phyloP scores from a whole-genome alignment of 2,329 filamentous ascomycete species.

The Fusarium aywerte region DNA sequence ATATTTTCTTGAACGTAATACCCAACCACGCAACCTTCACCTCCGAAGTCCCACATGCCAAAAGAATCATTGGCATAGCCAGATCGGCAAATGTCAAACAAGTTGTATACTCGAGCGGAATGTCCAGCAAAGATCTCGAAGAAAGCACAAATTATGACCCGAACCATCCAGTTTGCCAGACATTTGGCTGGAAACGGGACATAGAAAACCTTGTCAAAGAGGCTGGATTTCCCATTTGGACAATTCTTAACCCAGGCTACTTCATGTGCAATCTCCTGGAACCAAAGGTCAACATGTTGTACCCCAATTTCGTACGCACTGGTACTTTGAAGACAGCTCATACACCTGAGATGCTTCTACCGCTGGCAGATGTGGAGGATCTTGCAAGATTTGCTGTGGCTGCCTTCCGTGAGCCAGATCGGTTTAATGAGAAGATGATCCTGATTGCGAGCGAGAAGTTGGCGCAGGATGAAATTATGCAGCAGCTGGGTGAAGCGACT shows the following conservation, averaged over 20 bases:
- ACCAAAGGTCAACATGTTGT: slow-evolving; percentile 14
- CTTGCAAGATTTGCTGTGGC: slow-evolving; percentile 8
- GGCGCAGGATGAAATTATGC: neutral
- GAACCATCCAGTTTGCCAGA: neutral
- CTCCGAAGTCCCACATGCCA: neutral
- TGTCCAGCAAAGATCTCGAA: slow-evolving; percentile 13
- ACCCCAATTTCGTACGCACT: neutral
- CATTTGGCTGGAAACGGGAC: neutral
- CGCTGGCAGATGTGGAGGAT: slow-evolving; percentile 11
- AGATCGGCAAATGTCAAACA: neutral
- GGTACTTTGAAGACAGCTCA: neutral
- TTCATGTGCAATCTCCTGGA: slow-evolving; percentile 19
- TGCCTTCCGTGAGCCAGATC: neutral
- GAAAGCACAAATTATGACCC: slow-evolving; percentile 4
- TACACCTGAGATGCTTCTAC: neutral
- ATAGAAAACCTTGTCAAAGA: neutral
- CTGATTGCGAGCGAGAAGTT: slow-evolving; percentile 8
- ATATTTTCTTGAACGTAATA: slow-evolving; percentile 1
- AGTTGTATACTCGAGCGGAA: slow-evolving; percentile 11
- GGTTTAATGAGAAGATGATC: neutral
- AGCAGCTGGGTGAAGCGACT: neutral
- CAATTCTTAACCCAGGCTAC: slow-evolving; percentile 8
- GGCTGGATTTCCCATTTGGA: slow-evolving; percentile 2
- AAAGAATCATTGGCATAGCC: neutral
- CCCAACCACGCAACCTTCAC: slow-evolving; percentile 4